phyloP scores from a whole-genome alignment of 148 eudicot species.

The Cornus controversa region DNA sequence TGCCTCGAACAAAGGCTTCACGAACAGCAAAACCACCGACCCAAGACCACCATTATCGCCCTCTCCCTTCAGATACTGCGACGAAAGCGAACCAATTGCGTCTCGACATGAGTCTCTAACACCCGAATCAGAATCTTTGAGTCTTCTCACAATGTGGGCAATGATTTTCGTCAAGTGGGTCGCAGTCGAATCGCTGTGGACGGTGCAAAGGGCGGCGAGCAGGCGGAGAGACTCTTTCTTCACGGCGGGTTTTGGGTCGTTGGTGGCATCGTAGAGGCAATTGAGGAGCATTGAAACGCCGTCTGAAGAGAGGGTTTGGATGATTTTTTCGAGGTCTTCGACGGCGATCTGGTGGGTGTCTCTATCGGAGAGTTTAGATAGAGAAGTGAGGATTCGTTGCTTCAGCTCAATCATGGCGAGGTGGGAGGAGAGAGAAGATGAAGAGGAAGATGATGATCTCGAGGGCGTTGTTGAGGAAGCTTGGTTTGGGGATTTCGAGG shows the following conservation, averaged over 20 bases:
- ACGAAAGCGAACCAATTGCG: slow-evolving; percentile 66
- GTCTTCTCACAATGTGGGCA: slow-evolving; percentile 65
- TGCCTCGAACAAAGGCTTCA: slow-evolving; percentile 89
- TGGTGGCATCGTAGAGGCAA: slow-evolving; percentile 73
- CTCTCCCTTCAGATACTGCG: slow-evolving; percentile 56
- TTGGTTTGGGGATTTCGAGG: slow-evolving; percentile 41
- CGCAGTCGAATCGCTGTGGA: slow-evolving; percentile 56
- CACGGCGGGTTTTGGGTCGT: slow-evolving; percentile 74
- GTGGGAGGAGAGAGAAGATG: slow-evolving; percentile 62
- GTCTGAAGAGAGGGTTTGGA: slow-evolving; percentile 60
- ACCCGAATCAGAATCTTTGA: slow-evolving; percentile 75
- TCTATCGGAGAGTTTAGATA: slow-evolving; percentile 86
- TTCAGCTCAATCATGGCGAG: slow-evolving; percentile 90
- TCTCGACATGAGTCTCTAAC: slow-evolving; percentile 79
- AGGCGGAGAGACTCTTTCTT: slow-evolving; percentile 81
- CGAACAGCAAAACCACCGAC: slow-evolving; percentile 66
- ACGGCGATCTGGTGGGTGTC: slow-evolving; percentile 94
- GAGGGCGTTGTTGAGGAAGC: slow-evolving; percentile 20
- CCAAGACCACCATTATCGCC: slow-evolving; percentile 41
- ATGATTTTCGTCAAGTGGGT: slow-evolving; percentile 78
- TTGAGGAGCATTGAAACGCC: slow-evolving; percentile 73
- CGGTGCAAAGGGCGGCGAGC: slow-evolving; percentile 43
- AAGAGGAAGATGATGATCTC: slow-evolving; percentile 21
- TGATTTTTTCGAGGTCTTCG: slow-evolving; percentile 71
- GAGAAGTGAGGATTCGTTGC: slow-evolving; percentile 69